Evolutionary conservation across 1,284 basidiomycete genomes (phyloP).

Genomic region (Tetrapyrgos nigripes): DNA sequence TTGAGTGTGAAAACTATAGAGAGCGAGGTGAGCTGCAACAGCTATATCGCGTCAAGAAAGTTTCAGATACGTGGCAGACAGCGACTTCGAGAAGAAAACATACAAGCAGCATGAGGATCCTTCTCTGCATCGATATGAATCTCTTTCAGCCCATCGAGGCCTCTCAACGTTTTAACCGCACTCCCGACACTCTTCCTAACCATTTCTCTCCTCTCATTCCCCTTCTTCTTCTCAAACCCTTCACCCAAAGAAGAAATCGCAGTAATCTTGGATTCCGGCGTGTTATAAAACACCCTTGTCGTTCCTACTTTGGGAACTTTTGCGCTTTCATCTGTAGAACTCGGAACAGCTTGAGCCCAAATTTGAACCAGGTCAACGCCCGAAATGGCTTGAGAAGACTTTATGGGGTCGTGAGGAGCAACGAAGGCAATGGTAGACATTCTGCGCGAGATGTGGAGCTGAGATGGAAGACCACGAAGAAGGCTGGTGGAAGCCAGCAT

Average conservation of each 20-base stretch:
- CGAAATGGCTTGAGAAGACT: conserved; percentile 1
- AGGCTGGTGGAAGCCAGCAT: not conserved
- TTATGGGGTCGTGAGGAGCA: conserved; percentile 14
- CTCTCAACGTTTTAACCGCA: conserved; percentile 69
- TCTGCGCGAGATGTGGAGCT: conserved; percentile 3
- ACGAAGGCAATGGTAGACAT: conserved; percentile 20
- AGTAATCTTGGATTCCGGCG: conserved; percentile 51
- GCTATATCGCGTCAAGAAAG: conserved; percentile 46
- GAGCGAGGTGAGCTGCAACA: conserved; percentile 76
- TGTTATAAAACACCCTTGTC: conserved; percentile 68
- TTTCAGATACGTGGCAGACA: conserved; percentile 2
- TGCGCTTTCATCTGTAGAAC: conserved; percentile 5
- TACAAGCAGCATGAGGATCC: conserved; percentile 80
- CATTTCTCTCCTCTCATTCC: conserved; percentile 61
- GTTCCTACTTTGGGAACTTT: conserved; percentile 59
- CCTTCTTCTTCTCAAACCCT: conserved; percentile 55
- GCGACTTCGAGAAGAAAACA: conserved; percentile 17
- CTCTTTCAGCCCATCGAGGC: conserved; percentile 62
- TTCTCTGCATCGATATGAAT: conserved; percentile 65
- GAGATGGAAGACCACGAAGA: not conserved
- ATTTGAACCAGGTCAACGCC: conserved; percentile 6
- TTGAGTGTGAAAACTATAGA: conserved; percentile 81
- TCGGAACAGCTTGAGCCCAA: conserved; percentile 1
- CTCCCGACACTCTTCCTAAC: conserved; percentile 72
- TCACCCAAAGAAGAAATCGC: conserved; percentile 71